These are phyloP conservation scores for Fusarium anguioides DNA, from an alignment of 2,329 filamentous ascomycete genomes.

Conservation along the genomic window DNA sequence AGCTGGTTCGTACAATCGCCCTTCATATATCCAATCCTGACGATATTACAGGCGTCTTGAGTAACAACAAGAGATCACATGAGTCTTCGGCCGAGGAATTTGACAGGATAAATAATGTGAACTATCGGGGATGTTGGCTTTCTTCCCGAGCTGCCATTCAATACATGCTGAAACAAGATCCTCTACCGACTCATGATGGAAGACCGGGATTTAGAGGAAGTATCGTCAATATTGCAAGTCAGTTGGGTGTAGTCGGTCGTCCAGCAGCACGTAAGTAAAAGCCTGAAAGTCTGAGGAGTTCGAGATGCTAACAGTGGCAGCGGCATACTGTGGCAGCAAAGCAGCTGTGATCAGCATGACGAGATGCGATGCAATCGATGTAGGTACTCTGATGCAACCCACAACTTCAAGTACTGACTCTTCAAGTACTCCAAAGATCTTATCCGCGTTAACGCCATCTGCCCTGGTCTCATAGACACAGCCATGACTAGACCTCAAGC, in stretches of 20 bases:
- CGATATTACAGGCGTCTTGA: neutral
- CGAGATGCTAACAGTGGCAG: conserved; percentile 44
- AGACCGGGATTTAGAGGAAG: conserved; percentile 50
- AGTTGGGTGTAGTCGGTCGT: conserved; percentile 61
- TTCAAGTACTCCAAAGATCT: conserved; percentile 61
- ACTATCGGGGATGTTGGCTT: conserved; percentile 64
- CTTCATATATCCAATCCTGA: neutral
- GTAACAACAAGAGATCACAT: conserved; percentile 18
- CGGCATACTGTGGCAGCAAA: conserved; percentile 68
- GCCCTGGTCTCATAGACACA: conserved; percentile 71
- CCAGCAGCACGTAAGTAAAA: conserved; percentile 50
- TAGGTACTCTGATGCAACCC: neutral
- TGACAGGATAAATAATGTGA: conserved; percentile 64
- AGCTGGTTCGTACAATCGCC: neutral
- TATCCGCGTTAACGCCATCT: conserved; percentile 67
- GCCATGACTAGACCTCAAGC: conserved; percentile 56
- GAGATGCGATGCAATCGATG: conserved; percentile 55
- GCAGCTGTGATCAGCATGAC: conserved; percentile 69
- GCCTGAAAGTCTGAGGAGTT: accelerated
- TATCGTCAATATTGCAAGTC: conserved; percentile 64
- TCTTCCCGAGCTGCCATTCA: conserved; percentile 56
- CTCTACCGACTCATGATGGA: conserved; percentile 51
- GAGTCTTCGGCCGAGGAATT: conserved; percentile 49
- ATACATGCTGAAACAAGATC: conserved; percentile 59
- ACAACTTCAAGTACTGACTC: neutral